phyloP scores from a whole-genome alignment of 2,329 filamentous ascomycete genomes.

The Exophiala mesophila region DNA sequence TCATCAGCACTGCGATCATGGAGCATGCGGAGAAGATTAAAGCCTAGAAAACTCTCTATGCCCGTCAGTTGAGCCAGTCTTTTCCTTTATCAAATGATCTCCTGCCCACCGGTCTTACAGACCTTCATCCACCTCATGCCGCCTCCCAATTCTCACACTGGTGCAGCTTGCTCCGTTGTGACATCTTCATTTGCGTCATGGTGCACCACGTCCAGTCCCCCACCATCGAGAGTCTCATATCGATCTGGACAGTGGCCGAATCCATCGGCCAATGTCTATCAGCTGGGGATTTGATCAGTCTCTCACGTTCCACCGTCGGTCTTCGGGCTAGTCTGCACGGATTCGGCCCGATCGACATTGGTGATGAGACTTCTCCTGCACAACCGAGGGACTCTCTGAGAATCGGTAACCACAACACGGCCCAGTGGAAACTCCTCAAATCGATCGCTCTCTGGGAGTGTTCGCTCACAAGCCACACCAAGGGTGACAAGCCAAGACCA shows the following conservation, averaged over 20 bases:
- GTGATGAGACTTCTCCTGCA: not conserved
- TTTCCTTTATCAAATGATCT: not conserved
- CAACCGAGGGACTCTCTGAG: constrained; percentile 23
- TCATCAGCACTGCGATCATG: no score
- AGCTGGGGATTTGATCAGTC: constrained; percentile 29
- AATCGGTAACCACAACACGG: constrained; percentile 29
- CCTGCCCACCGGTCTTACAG: not conserved
- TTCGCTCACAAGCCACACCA: constrained; percentile 27
- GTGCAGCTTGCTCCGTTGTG: no score
- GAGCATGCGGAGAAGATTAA: no score
- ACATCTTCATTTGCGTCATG: not conserved
- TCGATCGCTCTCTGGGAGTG: constrained; percentile 25
- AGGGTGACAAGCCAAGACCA: constrained; percentile 23
- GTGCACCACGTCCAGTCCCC: constrained; percentile 2
- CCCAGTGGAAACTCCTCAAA: constrained; percentile 31
- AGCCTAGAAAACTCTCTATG: no score
- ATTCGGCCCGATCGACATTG: constrained; percentile 14
- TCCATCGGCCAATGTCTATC: constrained; percentile 25
- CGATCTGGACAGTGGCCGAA: constrained; percentile 29
- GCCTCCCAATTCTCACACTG: no score
- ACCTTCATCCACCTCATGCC: not conserved
- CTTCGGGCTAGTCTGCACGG: constrained; percentile 30
- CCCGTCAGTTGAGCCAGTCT: no score
- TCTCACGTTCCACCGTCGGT: constrained; percentile 26
- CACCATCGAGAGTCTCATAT: constrained; percentile 25